Percentiles rank a stretch among this genome's conserved stretches.
phyloP scores from a whole-genome alignment of 768 basidiomycete genomes.

The Brasilioporus rufonigricans region DNA sequence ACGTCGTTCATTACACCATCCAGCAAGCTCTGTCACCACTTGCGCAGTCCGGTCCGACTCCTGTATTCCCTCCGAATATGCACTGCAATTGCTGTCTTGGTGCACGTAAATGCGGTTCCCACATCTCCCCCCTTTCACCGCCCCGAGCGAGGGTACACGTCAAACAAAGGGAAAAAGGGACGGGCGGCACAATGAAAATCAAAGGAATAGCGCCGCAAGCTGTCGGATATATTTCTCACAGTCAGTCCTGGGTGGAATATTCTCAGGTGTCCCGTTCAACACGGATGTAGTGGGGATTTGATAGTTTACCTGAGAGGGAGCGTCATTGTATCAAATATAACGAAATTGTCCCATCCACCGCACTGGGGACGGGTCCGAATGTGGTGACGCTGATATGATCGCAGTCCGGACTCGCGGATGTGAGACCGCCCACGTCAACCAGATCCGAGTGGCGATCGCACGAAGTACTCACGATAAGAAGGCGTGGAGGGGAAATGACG shows the following conservation, averaged over 20 bases:
- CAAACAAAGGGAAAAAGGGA: background rate
- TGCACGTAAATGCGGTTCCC: background rate
- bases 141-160: conserved; percentile 1
- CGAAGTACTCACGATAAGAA: conserved; percentile 14
- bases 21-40: background rate
- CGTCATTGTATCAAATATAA: conserved; percentile 9
- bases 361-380: conserved; percentile 18
- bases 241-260: conserved; percentile 18
- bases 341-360: conserved; percentile 11
- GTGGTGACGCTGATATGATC: conserved; percentile 7
- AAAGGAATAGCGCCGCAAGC: background rate
- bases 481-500: conserved; percentile 15
- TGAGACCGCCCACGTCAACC: conserved; percentile 9
- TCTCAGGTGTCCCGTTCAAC: conserved; percentile 18
- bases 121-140: background rate
- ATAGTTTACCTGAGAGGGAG: conserved; percentile 6
- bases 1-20: no score
- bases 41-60: conserved; percentile 8
- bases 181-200: no score
- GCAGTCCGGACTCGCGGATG: conserved; percentile 8
- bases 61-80: background rate
- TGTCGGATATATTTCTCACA: no score
- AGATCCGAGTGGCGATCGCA: conserved; percentile 16
- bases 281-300: conserved; percentile 15
- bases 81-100: no score